Base-by-base conservation (phyloP, 2,329 filamentous ascomycete genomes). In the Trichoderma sp. region DNA sequence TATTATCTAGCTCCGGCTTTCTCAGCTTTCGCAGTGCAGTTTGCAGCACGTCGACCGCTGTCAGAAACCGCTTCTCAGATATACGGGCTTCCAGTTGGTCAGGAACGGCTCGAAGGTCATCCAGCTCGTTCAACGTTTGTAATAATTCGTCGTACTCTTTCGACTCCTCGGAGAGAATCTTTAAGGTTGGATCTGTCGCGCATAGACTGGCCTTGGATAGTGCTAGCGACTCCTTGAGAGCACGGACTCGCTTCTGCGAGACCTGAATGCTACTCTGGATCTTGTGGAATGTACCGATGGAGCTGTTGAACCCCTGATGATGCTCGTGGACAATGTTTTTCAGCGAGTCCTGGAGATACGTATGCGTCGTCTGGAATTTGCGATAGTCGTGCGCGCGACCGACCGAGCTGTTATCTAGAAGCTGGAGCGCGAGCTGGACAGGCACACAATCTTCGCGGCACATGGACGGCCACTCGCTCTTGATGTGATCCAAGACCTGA, bases 231-330 rank as follows among this genome's bases (percentile, higher is more conserved):
- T 94, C 90, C 80, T 95, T 96, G 74, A 99, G 85, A 14, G 87
- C 85, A 72, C 95, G 90, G 69, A 99, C 93, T 73, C 94, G 90
- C 77, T 91, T 91, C 82, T 99, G 96, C 18, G 94, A 97, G 65
- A 89, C 86, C 77, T 95, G 93, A 75, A 99, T 96, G 82, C 94
- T 97, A 67, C 91, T 90, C 81, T 99, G 96, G 73, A 99, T 99
- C 82, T 97, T 98, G 85, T 99, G 97, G 79, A 98, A 99, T 24
- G 95, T 98, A 81, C 95, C 96, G 74, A 99, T 98, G 65, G 95
- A 98, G 81, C 94, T 97, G 83, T 98, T 99, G 87, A 99, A 99
- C 61, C 96, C 97, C 81, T 99, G 96, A 79, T 99, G 95, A 79
- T 99, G 95, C 83, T 99, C 95, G 81, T 99, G 97, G 30, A 99